These are phyloP conservation scores for Chlamydomonas sphaeroides DNA, from an alignment of 139 green algal species.

Conservation along the genomic window DNA sequence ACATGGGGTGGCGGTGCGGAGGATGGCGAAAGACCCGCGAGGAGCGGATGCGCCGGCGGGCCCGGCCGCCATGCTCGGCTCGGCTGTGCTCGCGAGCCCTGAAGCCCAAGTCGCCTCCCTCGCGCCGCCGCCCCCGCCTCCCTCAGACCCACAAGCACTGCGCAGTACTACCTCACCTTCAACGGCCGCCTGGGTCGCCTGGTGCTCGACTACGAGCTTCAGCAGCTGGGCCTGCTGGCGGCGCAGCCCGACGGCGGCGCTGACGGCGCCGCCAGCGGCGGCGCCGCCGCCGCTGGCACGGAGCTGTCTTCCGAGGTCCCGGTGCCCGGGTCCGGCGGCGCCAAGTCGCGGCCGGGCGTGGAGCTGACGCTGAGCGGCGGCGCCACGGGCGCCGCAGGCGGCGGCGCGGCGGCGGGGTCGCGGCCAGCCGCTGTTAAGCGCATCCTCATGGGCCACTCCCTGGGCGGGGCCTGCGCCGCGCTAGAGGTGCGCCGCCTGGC, in stretches of 20 bases:
- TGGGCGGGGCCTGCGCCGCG: conserved; percentile 76
- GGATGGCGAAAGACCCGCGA: too few relatives aligned
- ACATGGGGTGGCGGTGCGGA: too few relatives aligned
- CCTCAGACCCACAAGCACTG: conserved; percentile 53
- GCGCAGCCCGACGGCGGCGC: neutral
- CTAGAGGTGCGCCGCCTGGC: conserved; percentile 56
- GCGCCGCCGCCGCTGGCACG: too few relatives aligned
- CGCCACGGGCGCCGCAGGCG: neutral
- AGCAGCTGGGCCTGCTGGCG: conserved; percentile 14
- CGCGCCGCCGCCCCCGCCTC: too few relatives aligned
- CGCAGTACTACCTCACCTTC: conserved; percentile 75
- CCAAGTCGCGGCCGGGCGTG: too few relatives aligned
- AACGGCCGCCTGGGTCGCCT: conserved; percentile 76
- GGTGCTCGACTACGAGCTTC: conserved; percentile 74
- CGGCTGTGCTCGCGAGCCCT: too few relatives aligned
- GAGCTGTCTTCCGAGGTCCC: too few relatives aligned
- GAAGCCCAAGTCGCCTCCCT: too few relatives aligned
- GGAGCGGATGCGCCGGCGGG: too few relatives aligned
- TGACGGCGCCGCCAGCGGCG: conserved; percentile 16
- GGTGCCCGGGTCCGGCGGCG: too few relatives aligned
- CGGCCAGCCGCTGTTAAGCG: conserved; percentile 51
- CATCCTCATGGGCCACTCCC: conserved; percentile 82
- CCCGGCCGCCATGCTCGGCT: too few relatives aligned
- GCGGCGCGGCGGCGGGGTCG: neutral
- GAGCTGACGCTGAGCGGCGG: too few relatives aligned